A percentile compares a stretch with the other conserved stretches of the same genome.
These are phyloP conservation scores for Kingdonia uniflora DNA, from an alignment of 164 flowering plant species.

Conservation along the genomic window DNA sequence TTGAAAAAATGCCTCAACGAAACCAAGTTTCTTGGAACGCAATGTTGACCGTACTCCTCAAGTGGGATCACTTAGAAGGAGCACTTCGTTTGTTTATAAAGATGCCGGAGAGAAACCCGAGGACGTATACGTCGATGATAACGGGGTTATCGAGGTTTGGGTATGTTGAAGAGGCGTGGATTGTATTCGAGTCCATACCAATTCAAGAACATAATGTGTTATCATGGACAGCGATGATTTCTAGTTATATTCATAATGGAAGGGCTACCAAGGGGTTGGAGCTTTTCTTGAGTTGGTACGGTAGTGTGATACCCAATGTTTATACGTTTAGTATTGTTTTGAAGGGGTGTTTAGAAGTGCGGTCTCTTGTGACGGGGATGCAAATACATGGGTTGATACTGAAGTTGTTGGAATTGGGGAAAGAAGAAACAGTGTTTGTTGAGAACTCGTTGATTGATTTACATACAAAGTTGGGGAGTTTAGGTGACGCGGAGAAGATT, in stretches of 20 bases:
- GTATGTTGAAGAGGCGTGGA: slow-evolving; percentile 14
- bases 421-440: slow-evolving; percentile 8
- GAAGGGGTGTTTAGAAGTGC: slow-evolving; percentile 13
- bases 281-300: slow-evolving; percentile 12
- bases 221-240: slow-evolving; percentile 26
- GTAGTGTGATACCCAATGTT: slow-evolving; percentile 16
- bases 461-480: slow-evolving; percentile 17
- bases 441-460: slow-evolving; percentile 20
- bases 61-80: slow-evolving; percentile 6
- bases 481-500: slow-evolving; percentile 19
- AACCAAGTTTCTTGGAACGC: slow-evolving; percentile 23
- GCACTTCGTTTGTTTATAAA: slow-evolving; percentile 12
- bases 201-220: slow-evolving; percentile 13
- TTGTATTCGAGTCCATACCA: slow-evolving; percentile 15
- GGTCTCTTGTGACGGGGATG: slow-evolving; percentile 11
- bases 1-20: slow-evolving; percentile 19
- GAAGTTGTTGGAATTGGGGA: slow-evolving; percentile 13
- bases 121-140: slow-evolving; percentile 18
- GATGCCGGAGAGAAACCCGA: slow-evolving; percentile 17
- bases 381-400: slow-evolving; percentile 18
- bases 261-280: slow-evolving; percentile 11
- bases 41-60: slow-evolving; percentile 13
- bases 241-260: slow-evolving; percentile 16
- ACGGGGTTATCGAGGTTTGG: slow-evolving; percentile 16
- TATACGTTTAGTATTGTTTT: slow-evolving; percentile 20